Evolutionary conservation across 2,329 filamentous ascomycete genomes (phyloP).

Genomic region (Cercospora canescens): DNA sequence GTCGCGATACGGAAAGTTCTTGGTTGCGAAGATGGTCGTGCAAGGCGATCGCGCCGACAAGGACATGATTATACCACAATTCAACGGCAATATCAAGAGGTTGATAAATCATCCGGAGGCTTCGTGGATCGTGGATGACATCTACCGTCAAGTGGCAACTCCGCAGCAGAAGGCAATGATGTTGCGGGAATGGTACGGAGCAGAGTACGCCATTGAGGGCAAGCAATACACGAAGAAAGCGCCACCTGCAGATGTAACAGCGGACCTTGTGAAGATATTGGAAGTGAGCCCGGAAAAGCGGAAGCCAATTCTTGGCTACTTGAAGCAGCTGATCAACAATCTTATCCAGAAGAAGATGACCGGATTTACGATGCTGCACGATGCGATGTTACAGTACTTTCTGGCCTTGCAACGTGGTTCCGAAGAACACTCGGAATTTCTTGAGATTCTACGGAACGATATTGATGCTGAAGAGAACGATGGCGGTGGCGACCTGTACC

Average conservation of each 20-base stretch:
- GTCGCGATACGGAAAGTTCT: conserved; percentile 95
- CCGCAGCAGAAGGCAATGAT: conserved; percentile 81
- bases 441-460: conserved; percentile 88
- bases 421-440: conserved; percentile 80
- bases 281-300: conserved; percentile 80
- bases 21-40: conserved; percentile 94
- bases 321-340: conserved; percentile 84
- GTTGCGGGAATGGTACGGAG: conserved; percentile 92
- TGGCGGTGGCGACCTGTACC: conserved; percentile 77
- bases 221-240: conserved; percentile 53
- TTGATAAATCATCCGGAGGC: conserved; percentile 95
- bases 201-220: conserved; percentile 84
- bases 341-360: conserved; percentile 95
- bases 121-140: conserved; percentile 96
- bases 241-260: conserved; percentile 39
- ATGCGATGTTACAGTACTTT: conserved; percentile 97
- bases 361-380: conserved; percentile 96
- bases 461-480: conserved; percentile 59
- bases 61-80: conserved; percentile 87
- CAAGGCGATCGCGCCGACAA: conserved; percentile 85
- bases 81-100: conserved; percentile 89
- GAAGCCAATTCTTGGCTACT: conserved; percentile 78
- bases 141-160: conserved; percentile 86
- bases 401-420: conserved; percentile 73
- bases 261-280: conserved; percentile 75